These are phyloP conservation scores for Podochytrium sp. DNA, from an alignment of 192 early-diverging fungal genomes.

Conservation along the genomic window DNA sequence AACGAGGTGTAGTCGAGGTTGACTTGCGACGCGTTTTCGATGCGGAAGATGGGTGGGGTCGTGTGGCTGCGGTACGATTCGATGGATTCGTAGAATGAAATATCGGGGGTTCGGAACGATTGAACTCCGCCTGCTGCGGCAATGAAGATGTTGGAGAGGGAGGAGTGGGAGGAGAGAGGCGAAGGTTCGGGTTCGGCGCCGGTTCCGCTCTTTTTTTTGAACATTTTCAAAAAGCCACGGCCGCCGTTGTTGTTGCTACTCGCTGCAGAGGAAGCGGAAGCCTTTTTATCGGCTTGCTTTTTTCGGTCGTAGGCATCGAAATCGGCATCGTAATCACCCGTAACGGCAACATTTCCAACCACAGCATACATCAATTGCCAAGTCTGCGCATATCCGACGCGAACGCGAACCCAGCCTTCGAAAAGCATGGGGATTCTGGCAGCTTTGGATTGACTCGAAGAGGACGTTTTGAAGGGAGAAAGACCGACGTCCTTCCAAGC, in stretches of 20 bases:
- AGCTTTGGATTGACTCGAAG: slow-evolving; percentile 4
- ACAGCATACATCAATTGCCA: slow-evolving; percentile 22
- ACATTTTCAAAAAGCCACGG: background rate
- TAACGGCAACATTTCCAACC: slow-evolving; percentile 16
- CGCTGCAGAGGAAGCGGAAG: background rate
- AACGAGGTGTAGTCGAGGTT: slow-evolving; percentile 14
- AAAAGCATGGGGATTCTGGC: slow-evolving; percentile 4
- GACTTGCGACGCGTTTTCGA: slow-evolving; percentile 13
- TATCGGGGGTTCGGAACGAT: slow-evolving; percentile 1
- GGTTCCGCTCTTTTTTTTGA: slow-evolving; percentile 2
- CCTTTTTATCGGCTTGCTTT: background rate
- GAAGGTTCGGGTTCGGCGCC: background rate
- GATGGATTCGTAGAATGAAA: slow-evolving; percentile 5
- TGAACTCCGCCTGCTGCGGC: slow-evolving; percentile 7
- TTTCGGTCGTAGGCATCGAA: background rate
- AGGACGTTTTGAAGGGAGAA: slow-evolving; percentile 15
- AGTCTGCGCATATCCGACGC: slow-evolving; percentile 7
- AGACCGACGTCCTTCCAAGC: slow-evolving; percentile 29
- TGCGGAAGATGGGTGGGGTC: background rate
- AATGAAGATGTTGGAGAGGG: background rate
- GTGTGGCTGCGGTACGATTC: background rate
- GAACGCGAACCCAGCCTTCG: slow-evolving; percentile 26
- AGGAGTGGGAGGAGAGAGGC: background rate
- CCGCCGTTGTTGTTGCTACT: background rate
- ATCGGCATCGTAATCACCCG: slow-evolving; percentile 3